Conservation (phyloP, 2,329 filamentous ascomycete genomes). For the Dothiorella sarmentorum region DNA sequence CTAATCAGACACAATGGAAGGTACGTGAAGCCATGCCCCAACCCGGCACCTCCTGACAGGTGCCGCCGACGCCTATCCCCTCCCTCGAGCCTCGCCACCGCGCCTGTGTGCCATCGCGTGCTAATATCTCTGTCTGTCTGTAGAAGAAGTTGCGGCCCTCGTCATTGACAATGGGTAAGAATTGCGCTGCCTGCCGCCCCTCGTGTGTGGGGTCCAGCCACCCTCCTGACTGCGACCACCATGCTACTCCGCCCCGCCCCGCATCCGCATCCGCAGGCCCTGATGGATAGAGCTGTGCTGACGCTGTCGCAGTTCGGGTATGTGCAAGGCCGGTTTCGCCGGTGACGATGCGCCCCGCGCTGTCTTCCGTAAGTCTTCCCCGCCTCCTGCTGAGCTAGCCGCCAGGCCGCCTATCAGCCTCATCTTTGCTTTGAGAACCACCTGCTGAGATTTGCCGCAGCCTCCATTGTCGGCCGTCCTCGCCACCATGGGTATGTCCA, state of each 20-base stretch:
- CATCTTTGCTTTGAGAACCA: constrained; percentile 21
- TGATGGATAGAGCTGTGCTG: constrained; percentile 30
- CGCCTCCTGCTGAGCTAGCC: constrained; percentile 23
- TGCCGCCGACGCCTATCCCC: constrained; percentile 19
- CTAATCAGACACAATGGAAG: constrained; percentile 56
- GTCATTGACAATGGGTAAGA: constrained; percentile 99
- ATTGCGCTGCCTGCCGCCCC: constrained; percentile 37
- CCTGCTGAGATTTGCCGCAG: constrained; percentile 50
- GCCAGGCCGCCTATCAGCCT: constrained; percentile 17
- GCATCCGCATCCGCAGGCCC: constrained; percentile 8
- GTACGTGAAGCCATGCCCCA: constrained; percentile 49
- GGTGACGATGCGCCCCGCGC: constrained; percentile 99
- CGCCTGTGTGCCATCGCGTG: constrained; percentile 22
- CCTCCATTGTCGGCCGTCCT: constrained; percentile 98
- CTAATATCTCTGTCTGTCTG: constrained; percentile 39
- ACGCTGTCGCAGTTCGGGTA: constrained; percentile 77
- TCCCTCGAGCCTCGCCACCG: background rate
- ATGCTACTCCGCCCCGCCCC: background rate
- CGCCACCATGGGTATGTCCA: constrained; percentile 94
- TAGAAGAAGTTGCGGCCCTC: constrained; percentile 99
- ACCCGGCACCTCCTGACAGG: constrained; percentile 26
- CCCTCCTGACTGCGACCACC: constrained; percentile 17
- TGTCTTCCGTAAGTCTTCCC: constrained; percentile 91
- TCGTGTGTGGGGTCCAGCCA: constrained; percentile 34
- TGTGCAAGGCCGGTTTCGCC: constrained; percentile 99